Conservation (phyloP, 345 rosid genomes). For the Populus davidiana region DNA sequence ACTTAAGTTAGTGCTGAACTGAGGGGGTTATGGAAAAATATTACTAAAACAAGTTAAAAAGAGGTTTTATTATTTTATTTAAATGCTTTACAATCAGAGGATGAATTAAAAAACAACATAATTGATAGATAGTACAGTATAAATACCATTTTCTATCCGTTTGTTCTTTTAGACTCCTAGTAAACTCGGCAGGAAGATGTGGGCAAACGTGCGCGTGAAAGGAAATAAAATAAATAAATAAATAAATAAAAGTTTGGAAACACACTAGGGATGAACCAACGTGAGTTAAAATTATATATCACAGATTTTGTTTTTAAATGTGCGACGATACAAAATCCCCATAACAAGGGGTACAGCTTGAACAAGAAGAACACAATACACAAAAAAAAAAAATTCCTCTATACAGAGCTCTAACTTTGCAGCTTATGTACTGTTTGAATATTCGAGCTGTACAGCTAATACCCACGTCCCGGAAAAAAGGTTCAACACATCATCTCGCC, state of each 20-base stretch:
- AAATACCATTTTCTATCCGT: no score
- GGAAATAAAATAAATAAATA: neutral
- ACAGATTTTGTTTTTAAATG: neutral
- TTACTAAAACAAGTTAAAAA: no score
- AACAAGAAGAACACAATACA: neutral
- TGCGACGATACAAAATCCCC: constrained; percentile 21
- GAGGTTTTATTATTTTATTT: no score
- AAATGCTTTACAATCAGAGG: no score
- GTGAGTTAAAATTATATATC: constrained; percentile 9
- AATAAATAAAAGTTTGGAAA: no score
- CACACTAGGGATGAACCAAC: constrained; percentile 8
- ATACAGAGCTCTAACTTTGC: constrained; percentile 22
- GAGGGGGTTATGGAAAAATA: no score
- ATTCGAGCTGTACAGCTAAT: constrained; percentile 6
- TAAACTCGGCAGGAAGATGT: neutral
- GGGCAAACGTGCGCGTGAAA: neutral
- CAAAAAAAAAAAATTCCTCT: neutral
- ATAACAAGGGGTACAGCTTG: neutral
- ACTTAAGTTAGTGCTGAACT: no score
- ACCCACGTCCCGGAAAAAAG: neutral
- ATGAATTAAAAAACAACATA: no score
- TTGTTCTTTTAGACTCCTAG: no score
- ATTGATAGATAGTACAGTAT: no score
- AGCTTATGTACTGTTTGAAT: constrained; percentile 31
- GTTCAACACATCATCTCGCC: neutral